Conservation (phyloP, 1,284 basidiomycete genomes). For the Ustilago shanxiensis region DNA sequence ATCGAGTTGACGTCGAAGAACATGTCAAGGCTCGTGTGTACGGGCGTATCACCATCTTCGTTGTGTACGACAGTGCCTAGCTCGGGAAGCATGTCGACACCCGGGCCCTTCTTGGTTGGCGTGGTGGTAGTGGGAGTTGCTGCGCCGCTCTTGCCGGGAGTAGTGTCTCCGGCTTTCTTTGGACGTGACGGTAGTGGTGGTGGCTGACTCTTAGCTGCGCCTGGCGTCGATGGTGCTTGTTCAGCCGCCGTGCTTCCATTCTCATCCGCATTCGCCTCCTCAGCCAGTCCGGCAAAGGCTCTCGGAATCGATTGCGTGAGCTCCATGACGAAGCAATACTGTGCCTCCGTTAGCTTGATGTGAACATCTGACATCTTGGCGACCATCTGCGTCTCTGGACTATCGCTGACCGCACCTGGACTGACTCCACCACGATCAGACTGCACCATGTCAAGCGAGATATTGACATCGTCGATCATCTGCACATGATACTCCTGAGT, state of each 20-base stretch:
- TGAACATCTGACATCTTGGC: constrained; percentile 90
- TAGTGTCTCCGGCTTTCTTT: constrained; percentile 11
- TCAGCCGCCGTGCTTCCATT: constrained; percentile 51
- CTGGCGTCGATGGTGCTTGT: not conserved
- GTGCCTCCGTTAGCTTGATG: constrained; percentile 88
- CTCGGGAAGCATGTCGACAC: constrained; percentile 74
- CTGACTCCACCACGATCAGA: constrained; percentile 30
- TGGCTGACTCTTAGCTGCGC: constrained; percentile 17
- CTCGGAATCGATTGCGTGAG: constrained; percentile 82
- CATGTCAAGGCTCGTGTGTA: constrained; percentile 78
- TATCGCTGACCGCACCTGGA: constrained; percentile 67
- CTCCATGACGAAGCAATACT: constrained; percentile 83
- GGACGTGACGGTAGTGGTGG: constrained; percentile 18
- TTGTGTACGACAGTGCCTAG: constrained; percentile 70
- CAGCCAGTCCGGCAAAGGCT: constrained; percentile 72
- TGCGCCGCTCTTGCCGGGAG: constrained; percentile 20
- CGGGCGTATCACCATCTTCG: constrained; percentile 42
- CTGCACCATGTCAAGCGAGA: constrained; percentile 81
- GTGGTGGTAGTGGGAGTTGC: constrained; percentile 15
- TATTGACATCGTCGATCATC: constrained; percentile 91
- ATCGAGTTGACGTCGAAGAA: constrained; percentile 81
- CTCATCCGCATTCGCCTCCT: constrained; percentile 65
- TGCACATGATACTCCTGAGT: constrained; percentile 72
- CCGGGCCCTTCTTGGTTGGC: constrained; percentile 35
- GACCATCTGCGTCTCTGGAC: constrained; percentile 71